These are phyloP conservation scores for Cudoniella acicularis DNA, from an alignment of 495 filamentous ascomycete species.

Conservation along the genomic window DNA sequence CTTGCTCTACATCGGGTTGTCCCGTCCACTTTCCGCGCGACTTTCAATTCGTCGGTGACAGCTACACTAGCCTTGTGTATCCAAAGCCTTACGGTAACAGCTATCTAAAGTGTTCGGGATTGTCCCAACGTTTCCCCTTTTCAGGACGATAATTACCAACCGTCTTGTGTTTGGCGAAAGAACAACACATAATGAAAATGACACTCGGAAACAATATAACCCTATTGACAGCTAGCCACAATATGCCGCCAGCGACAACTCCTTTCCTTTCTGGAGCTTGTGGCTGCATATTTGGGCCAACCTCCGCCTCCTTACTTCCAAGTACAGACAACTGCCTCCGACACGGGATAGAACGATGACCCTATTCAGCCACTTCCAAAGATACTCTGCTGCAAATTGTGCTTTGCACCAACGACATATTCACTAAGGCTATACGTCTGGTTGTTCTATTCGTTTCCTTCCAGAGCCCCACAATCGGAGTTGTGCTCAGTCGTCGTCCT, in stretches of 20 bases:
- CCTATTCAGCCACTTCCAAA: background rate
- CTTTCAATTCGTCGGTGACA: too few species aligned
- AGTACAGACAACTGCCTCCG: background rate
- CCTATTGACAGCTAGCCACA: background rate
- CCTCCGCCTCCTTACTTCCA: background rate
- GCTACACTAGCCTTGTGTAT: too few species aligned
- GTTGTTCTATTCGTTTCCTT: background rate
- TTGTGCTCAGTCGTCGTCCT: background rate
- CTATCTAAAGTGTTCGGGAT: too few species aligned
- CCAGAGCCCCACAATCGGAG: background rate
- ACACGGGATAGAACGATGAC: background rate
- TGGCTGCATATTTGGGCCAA: background rate
- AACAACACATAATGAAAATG: background rate
- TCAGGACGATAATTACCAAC: too few species aligned
- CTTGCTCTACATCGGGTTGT: too few species aligned
- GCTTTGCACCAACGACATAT: background rate
- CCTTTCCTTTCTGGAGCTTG: background rate
- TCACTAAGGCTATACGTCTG: background rate
- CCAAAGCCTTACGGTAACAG: too few species aligned
- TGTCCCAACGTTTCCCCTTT: too few species aligned
- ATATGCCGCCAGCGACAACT: background rate
- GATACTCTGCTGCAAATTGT: background rate
- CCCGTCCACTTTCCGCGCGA: too few species aligned
- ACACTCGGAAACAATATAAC: background rate
- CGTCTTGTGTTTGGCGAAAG: background rate